Percentiles rank a stretch among this genome's conserved stretches.
Evolutionary conservation across 768 basidiomycete species (phyloP).

Genomic region (Lentinula lateritia): DNA sequence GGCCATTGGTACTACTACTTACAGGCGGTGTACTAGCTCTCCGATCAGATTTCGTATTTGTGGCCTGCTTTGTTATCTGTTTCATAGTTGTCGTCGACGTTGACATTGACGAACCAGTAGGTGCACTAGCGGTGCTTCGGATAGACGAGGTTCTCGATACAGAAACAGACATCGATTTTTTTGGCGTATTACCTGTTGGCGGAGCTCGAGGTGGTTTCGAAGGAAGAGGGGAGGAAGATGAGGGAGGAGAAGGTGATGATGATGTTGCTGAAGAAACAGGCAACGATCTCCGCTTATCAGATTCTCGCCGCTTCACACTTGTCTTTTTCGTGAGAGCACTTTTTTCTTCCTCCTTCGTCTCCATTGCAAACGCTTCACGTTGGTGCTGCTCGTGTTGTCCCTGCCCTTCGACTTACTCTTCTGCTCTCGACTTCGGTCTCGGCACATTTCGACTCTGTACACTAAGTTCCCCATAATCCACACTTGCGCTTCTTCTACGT

Average conservation of each 20-base stretch:
- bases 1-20: constrained; percentile 3
- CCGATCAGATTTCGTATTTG: constrained; percentile 9
- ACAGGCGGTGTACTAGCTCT: constrained; percentile 13
- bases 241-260: neutral
- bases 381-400: neutral
- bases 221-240: neutral
- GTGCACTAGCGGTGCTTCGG: constrained; percentile 24
- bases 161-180: neutral
- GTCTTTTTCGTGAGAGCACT: neutral
- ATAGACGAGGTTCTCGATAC: constrained; percentile 27
- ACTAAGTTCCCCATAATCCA: constrained; percentile 13
- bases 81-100: neutral
- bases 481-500: constrained; percentile 5
- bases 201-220: neutral
- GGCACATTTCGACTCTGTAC: constrained; percentile 8
- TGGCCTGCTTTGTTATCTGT: neutral
- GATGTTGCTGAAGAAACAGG: neutral
- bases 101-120: neutral
- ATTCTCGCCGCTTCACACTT: constrained; percentile 3
- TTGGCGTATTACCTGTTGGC: neutral
- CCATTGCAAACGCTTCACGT: neutral
- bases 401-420: constrained; percentile 5
- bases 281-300: neutral
- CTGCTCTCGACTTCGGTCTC: neutral
- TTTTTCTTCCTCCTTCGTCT: neutral